phyloP scores from a whole-genome alignment of 768 basidiomycete species.

The Boletus bicolor region DNA sequence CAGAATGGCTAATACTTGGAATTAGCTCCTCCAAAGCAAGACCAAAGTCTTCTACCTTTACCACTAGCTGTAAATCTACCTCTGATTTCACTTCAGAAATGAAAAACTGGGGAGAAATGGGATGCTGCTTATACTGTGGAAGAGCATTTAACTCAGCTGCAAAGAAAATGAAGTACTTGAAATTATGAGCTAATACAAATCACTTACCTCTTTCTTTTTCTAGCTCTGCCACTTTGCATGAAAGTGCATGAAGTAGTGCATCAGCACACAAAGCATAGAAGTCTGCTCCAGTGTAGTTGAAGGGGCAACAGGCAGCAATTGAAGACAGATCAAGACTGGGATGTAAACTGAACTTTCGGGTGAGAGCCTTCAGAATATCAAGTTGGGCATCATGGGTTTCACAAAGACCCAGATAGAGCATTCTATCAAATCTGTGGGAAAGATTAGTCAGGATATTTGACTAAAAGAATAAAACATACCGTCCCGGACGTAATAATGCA shows the following conservation, averaged over 20 bases:
- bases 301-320: constrained; percentile 75
- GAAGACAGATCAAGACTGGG: constrained; percentile 56
- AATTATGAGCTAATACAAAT: not conserved
- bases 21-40: constrained; percentile 65
- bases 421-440: constrained; percentile 81
- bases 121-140: constrained; percentile 44
- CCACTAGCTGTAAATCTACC: constrained; percentile 71
- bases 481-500: constrained; percentile 82
- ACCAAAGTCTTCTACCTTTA: constrained; percentile 73
- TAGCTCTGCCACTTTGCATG: constrained; percentile 75
- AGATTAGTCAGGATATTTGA: not conserved
- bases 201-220: constrained; percentile 67
- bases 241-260: constrained; percentile 94
- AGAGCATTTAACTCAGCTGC: constrained; percentile 43
- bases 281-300: constrained; percentile 96
- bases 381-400: constrained; percentile 81
- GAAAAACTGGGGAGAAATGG: constrained; percentile 87
- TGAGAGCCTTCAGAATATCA: constrained; percentile 85
- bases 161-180: not conserved
- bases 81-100: constrained; percentile 75
- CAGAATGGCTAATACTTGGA: constrained; percentile 80
- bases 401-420: constrained; percentile 94
- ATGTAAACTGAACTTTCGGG: constrained; percentile 85
- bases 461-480: constrained; percentile 42
- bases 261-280: constrained; percentile 98